Evolutionary conservation across 2,329 filamentous ascomycete genomes (phyloP), one percentile per base, ranked within the genome.

Genomic region (Pochonia chlamydosporia): DNA sequence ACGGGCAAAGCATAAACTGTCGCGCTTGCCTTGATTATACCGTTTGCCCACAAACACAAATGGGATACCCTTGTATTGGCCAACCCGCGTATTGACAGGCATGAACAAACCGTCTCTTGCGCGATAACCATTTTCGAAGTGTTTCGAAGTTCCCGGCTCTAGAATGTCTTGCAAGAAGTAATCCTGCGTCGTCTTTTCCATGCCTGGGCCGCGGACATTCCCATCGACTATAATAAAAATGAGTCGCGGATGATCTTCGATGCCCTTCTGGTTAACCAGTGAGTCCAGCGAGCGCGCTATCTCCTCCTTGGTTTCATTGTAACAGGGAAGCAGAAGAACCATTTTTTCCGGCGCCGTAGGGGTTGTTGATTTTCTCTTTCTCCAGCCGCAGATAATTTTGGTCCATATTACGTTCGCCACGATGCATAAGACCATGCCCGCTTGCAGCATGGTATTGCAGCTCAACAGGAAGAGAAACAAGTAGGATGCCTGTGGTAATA

Each of bases 161-260:
- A 74, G 62, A 7, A 76, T 73, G 36, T 75, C 70, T 40, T 76
- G 62, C 13, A 70, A 62, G 3, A 76, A 67, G 46, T 73, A 73
- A 1, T 69, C 65, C 36, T 71, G 71, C 0, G 72, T 75, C 0
- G 71, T 73, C 60, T 75, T 74, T 1, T 61, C 61, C 70, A 72
- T 73, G 2, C 71, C 70, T 0, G 69, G 69, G 0, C 70, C 71
- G 13, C 70, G 67, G 5, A 69, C 71, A 28, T 72, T 68, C 9
- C 73, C 73, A 36, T 75, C 72, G 18, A 74, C 73, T 3, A 75
- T 63, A 44, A 75, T 70, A 51, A 76, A 66, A 31, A 75, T 73
- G 24, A 67, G 59, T 9, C 66, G 60, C 10, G 67, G 64, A 44
- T 75, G 69, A 3, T 63, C 50, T 1, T 64, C 63, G 18, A 76